Evolutionary conservation across 345 rosid species (phyloP).

Genomic region (Schrenkiella parvula): DNA sequence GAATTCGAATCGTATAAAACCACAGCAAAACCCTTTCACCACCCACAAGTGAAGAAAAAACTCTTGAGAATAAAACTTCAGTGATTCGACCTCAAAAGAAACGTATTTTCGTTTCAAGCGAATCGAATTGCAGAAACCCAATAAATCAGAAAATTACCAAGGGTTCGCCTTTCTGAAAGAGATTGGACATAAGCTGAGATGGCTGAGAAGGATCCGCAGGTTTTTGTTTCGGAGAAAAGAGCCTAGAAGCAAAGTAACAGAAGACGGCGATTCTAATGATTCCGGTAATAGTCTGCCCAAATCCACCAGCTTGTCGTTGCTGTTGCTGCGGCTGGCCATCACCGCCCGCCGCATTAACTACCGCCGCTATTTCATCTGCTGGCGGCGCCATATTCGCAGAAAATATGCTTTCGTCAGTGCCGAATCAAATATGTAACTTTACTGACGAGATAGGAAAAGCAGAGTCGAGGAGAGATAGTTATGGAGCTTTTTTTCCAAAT

Average conservation of each 20-base stretch:
- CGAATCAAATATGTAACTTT: constrained; percentile 8
- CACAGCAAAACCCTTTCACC: not conserved
- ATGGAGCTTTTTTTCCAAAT: not conserved
- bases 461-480: constrained; percentile 1
- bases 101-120: not conserved
- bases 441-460: constrained; percentile 2
- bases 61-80: not conserved
- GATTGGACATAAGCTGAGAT: constrained; percentile 54
- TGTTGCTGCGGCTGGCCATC: constrained; percentile 43
- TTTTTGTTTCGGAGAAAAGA: constrained; percentile 69
- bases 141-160: constrained; percentile 41
- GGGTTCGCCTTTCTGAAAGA: constrained; percentile 76
- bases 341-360: constrained; percentile 19
- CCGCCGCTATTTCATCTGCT: constrained; percentile 33
- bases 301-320: constrained; percentile 56
- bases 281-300: constrained; percentile 64
- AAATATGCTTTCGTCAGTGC: constrained; percentile 9
- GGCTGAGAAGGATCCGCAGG: constrained; percentile 53
- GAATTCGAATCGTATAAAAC: not conserved
- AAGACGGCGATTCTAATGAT: constrained; percentile 85
- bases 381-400: constrained; percentile 54
- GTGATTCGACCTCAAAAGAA: not conserved
- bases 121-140: not conserved
- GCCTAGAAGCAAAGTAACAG: constrained; percentile 86
- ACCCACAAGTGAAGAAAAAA: not conserved